These are phyloP conservation scores for Russula sp. DNA, from an alignment of 768 basidiomycete genomes.

Conservation along the genomic window DNA sequence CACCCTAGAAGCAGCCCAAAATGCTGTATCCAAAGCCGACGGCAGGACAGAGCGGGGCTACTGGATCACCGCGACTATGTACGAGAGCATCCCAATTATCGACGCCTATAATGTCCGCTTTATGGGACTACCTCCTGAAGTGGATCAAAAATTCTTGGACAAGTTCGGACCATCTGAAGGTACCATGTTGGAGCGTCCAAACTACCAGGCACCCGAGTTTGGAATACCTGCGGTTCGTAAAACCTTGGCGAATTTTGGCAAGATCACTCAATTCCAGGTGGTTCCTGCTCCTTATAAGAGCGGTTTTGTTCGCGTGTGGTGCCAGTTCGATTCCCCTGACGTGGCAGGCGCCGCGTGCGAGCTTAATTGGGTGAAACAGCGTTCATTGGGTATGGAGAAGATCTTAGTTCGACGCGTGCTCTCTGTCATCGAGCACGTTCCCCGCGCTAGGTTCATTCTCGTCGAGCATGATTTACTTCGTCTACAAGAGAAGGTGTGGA, in stretches of 20 bases:
- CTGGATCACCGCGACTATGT: conserved; percentile 40
- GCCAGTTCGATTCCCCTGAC: conserved; percentile 41
- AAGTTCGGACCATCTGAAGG: conserved; percentile 42
- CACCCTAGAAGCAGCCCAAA: conserved; percentile 39
- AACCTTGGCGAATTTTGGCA: conserved; percentile 34
- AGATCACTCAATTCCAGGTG: conserved; percentile 38
- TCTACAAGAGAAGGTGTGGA: conserved; percentile 34
- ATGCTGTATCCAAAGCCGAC: conserved; percentile 41
- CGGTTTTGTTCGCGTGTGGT: conserved; percentile 47
- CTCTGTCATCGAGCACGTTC: conserved; percentile 42
- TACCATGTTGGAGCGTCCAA: conserved; percentile 45
- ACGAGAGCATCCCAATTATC: conserved; percentile 52
- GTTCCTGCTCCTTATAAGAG: conserved; percentile 44
- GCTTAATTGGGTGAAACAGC: conserved; percentile 42
- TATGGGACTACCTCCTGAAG: conserved; percentile 41
- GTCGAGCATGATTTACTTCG: conserved; percentile 39
- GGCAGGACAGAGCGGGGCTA: conserved; percentile 33
- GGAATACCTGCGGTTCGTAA: conserved; percentile 34
- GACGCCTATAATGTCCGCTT: conserved; percentile 57
- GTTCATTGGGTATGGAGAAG: conserved; percentile 38
- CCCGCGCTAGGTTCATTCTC: conserved; percentile 31
- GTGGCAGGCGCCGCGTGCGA: conserved; percentile 47
- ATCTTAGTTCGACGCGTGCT: conserved; percentile 49
- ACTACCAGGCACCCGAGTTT: conserved; percentile 32
- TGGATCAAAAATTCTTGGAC: conserved; percentile 35